These are phyloP conservation scores for Aegilops longissima DNA, from an alignment of 176 grass and related monocot genomes.

Conservation along the genomic window DNA sequence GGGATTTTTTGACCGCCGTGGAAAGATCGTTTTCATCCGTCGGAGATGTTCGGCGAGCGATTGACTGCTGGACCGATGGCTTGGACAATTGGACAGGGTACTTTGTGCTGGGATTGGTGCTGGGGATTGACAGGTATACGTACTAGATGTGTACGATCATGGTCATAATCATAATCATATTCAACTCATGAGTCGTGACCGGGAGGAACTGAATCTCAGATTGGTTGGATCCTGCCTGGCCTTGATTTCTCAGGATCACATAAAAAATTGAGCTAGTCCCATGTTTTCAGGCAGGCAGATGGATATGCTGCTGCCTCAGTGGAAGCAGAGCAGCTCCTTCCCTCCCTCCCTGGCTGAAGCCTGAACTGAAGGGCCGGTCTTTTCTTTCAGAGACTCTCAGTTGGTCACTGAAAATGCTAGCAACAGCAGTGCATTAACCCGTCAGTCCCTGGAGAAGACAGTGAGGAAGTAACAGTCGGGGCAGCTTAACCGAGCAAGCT, in stretches of 20 bases:
- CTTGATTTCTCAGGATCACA: conserved; percentile 6
- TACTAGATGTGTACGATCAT: neutral
- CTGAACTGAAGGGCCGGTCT: neutral
- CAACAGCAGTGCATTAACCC: neutral
- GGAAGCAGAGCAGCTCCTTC: conserved; percentile 23
- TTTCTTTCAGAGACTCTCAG: neutral
- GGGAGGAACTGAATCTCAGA: conserved; percentile 26
- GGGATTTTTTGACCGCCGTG: neutral
- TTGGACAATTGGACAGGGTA: neutral
- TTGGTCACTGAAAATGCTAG: neutral
- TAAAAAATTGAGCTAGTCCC: neutral
- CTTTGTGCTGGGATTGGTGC: neutral
- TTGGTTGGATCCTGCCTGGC: conserved; percentile 19
- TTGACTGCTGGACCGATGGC: neutral
- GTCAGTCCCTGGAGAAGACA: too few species aligned
- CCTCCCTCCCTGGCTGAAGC: neutral
- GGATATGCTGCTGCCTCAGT: neutral
- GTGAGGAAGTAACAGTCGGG: neutral
- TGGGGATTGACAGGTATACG: neutral
- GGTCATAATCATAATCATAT: neutral
- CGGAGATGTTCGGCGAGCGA: conserved; percentile 25
- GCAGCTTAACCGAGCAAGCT: too few species aligned
- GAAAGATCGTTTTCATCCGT: neutral
- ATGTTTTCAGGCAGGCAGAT: neutral
- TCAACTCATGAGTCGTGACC: conserved; percentile 4